Evolutionary conservation across 495 filamentous ascomycete genomes (phyloP).

Genomic region (Hypomontagnella monticulosa): DNA sequence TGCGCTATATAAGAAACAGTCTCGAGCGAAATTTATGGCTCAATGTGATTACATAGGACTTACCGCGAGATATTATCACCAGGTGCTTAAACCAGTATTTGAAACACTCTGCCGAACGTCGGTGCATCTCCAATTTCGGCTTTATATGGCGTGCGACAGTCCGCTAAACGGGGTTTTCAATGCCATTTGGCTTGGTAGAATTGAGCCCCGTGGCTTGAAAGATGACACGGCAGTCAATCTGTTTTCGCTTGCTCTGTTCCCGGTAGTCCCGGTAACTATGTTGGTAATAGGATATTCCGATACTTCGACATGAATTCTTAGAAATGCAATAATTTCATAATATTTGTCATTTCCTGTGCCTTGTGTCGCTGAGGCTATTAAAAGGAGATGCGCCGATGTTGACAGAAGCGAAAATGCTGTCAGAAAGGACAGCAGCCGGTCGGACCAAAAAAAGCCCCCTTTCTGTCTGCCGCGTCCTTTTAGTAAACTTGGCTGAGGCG

Average conservation of each 20-base stretch:
- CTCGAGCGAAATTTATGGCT: constrained; percentile 1
- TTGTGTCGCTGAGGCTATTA: constrained; percentile 3
- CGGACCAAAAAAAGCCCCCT: constrained; percentile 15
- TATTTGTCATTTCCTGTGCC: constrained; percentile 12
- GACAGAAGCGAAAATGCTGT: constrained; percentile 5
- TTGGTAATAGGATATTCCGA: constrained; percentile 7
- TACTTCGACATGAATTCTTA: constrained; percentile 10
- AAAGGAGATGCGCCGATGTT: constrained; percentile 6
- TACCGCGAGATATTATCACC: background rate
- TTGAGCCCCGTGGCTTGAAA: background rate
- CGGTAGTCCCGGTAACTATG: constrained; percentile 5
- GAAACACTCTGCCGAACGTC: constrained; percentile 6
- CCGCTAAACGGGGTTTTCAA: constrained; percentile 3
- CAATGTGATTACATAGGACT: background rate
- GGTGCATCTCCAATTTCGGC: background rate
- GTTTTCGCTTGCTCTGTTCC: background rate
- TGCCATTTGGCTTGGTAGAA: background rate
- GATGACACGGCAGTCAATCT: constrained; percentile 6
- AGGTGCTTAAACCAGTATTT: background rate
- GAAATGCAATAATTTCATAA: background rate
- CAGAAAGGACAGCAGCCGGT: constrained; percentile 11
- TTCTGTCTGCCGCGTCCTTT: background rate
- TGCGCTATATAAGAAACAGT: background rate
- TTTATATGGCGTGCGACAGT: constrained; percentile 2
- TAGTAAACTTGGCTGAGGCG: constrained; percentile 16